phyloP scores from a whole-genome alignment of 768 basidiomycete genomes.

The Pulveroboletus sp. region DNA sequence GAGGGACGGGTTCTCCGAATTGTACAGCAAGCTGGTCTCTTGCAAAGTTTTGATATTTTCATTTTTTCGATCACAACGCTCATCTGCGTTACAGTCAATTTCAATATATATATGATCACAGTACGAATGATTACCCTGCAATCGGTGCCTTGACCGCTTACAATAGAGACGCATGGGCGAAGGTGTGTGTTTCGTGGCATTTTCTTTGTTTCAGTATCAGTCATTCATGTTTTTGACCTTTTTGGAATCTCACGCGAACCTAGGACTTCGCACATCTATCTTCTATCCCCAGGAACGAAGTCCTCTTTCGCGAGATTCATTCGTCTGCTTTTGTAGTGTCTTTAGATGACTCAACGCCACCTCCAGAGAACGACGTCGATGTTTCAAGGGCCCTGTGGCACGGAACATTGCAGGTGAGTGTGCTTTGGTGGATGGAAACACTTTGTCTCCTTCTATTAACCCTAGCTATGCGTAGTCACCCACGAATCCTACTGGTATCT shows the following conservation, averaged over 20 bases:
- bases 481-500: constrained; percentile 22
- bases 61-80: neutral
- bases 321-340: constrained; percentile 83
- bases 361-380: constrained; percentile 47
- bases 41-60: neutral
- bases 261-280: constrained; percentile 65
- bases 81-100: constrained; percentile 51
- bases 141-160: constrained; percentile 76
- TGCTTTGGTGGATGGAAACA: constrained; percentile 25
- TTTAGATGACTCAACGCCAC: constrained; percentile 55
- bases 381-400: constrained; percentile 79
- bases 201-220: neutral
- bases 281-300: constrained; percentile 54
- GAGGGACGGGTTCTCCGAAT: neutral
- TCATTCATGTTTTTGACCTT: neutral
- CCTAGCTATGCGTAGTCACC: constrained; percentile 6
- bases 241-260: neutral
- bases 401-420: constrained; percentile 51
- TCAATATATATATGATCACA: constrained; percentile 63
- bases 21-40: neutral
- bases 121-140: constrained; percentile 57
- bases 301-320: constrained; percentile 68
- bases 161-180: constrained; percentile 86
- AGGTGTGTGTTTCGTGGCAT: constrained; percentile 39
- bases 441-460: neutral